A percentile compares a stretch with the other conserved stretches of the same genome.
phyloP scores from a whole-genome alignment of 1,284 basidiomycete genomes.

The Naganishia sp. region DNA sequence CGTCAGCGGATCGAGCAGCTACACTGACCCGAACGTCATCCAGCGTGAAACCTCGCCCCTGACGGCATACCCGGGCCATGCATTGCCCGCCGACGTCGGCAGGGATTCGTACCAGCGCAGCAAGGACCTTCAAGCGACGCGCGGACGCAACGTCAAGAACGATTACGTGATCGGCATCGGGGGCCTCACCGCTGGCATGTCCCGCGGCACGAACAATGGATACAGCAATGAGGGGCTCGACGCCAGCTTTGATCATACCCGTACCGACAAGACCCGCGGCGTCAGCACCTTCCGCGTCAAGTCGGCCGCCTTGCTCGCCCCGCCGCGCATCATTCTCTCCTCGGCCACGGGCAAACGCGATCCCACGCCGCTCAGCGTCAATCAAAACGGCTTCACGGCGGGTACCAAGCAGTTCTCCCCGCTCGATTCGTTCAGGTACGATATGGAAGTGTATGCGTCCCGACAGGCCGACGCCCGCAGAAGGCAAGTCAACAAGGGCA shows the following conservation, averaged over 20 bases:
- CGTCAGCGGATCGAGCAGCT: slow-evolving; percentile 21
- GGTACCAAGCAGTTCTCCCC: slow-evolving; percentile 37
- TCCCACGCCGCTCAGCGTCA: slow-evolving; percentile 3
- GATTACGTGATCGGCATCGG: slow-evolving; percentile 47
- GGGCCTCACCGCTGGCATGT: slow-evolving; percentile 43
- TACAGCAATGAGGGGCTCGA: slow-evolving; percentile 15
- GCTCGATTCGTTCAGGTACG: slow-evolving; percentile 45
- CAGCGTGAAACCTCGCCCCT: slow-evolving; percentile 27
- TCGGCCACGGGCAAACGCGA: slow-evolving; percentile 10
- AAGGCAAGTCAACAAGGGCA: not conserved
- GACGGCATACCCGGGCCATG: slow-evolving; percentile 11
- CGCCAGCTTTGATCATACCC: slow-evolving; percentile 39
- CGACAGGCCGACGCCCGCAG: slow-evolving; percentile 12
- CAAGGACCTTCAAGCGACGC: not conserved
- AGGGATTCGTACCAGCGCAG: slow-evolving; percentile 22
- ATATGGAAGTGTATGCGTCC: slow-evolving; percentile 38
- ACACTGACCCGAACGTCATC: slow-evolving; percentile 25
- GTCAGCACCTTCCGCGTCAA: slow-evolving; percentile 41
- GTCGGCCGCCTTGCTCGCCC: slow-evolving; percentile 37
- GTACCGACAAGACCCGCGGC: slow-evolving; percentile 37
- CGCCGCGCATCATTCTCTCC: slow-evolving; percentile 42
- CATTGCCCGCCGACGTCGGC: slow-evolving; percentile 25
- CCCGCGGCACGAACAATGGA: slow-evolving; percentile 31
- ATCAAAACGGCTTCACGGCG: slow-evolving; percentile 8
- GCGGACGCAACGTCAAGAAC: not conserved